A percentile compares a stretch with the other conserved stretches of the same genome.
These are phyloP conservation scores for Glycine latifolia DNA, from an alignment of 306 rosid genomes.

Conservation along the genomic window DNA sequence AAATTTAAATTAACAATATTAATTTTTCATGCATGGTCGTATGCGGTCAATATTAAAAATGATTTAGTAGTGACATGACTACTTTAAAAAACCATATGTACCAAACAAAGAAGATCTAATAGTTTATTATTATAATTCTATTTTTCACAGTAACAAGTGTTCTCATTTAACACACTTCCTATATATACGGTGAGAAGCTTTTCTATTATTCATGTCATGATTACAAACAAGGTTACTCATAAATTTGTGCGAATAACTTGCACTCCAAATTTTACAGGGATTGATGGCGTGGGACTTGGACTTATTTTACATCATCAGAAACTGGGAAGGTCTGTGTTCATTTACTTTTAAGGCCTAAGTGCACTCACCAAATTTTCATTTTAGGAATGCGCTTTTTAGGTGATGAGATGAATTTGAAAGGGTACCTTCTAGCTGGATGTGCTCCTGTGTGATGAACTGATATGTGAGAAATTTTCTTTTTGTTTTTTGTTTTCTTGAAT, in stretches of 20 bases:
- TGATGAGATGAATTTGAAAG: conserved; percentile 22
- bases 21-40: no score
- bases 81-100: no score
- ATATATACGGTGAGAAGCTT: neutral
- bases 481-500: conserved; percentile 37
- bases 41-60: no score
- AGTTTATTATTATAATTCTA: no score
- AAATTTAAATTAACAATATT: no score
- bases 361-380: neutral
- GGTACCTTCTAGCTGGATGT: conserved; percentile 36
- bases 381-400: neutral
- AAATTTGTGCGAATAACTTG: conserved; percentile 15
- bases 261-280: conserved; percentile 57
- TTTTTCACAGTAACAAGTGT: no score
- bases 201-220: conserved; percentile 20
- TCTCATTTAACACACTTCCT: no score
- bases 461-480: conserved; percentile 17
- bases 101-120: no score
- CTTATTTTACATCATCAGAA: conserved; percentile 70
- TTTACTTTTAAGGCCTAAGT: conserved; percentile 15
- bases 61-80: no score
- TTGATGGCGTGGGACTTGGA: conserved; percentile 90
- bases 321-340: conserved; percentile 69
- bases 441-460: conserved; percentile 35
- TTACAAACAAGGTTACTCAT: conserved; percentile 19